Base-by-base conservation (phyloP, 257 asterid species). In the Phtheirospermum japonicum region DNA sequence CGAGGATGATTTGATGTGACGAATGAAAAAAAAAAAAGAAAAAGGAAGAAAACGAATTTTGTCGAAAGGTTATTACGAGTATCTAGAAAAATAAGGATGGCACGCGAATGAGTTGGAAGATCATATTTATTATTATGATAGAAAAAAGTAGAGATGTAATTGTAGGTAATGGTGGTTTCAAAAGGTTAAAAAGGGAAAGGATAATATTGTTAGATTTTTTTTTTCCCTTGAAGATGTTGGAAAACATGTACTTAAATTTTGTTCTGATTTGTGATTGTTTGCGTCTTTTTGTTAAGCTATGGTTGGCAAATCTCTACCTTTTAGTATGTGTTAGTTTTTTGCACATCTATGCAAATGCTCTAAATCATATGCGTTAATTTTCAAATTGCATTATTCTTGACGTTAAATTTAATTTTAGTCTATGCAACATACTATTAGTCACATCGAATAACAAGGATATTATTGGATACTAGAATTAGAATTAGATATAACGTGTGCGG, bases 1-100 rank as follows among this genome's bases (percentile, higher is more conserved):
- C 66, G 98, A 86, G 43, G 96, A 82, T 7, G 26, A 48, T 48
- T 48, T 48, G 10, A 6, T 48, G 26, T 17, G 54, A 48, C 28
- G 28, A 3, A n/a, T n/a, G n/a, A n/a, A n/a, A n/a, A 3, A 23
- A 23, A 23, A 3, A 23, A 23, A 23, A 3, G 28, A 1, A 23
- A 23, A 23, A 23, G 14, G 31, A 10, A n/a, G n/a, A n/a, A n/a
- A n/a, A n/a, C n/a, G n/a, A n/a, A n/a, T n/a, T n/a, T n/a, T n/a
- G n/a, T n/a, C n/a, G n/a, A n/a, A n/a, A n/a, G n/a, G n/a, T n/a
- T n/a, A 52, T 59, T 50, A 19, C 13, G 20, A n/a, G 37, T 42
- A n/a, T 37, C 4, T 33, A 69, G 63, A 58, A 30, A 46, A 46
- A 61, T 45, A 57, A 68, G 67, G 52, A 53, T 23, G 28, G 32